Evolutionary conservation across 2,329 filamentous ascomycete species (phyloP).

Genomic region (Aspergillus ruber): DNA sequence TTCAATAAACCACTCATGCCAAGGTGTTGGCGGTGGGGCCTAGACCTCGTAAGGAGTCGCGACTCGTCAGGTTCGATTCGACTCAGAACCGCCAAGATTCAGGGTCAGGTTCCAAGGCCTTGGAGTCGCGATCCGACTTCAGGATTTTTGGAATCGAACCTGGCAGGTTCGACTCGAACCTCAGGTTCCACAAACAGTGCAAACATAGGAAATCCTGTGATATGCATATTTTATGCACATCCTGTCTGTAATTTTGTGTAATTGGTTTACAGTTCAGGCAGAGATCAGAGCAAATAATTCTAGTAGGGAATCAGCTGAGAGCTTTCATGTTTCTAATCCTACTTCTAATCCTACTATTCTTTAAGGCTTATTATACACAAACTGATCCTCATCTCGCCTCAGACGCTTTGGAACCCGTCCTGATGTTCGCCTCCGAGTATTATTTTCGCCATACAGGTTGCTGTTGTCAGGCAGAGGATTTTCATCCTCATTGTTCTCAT

Average conservation of each 20-base stretch:
- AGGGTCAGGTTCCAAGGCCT: neutral
- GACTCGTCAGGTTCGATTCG: too few relatives aligned
- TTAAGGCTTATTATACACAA: neutral
- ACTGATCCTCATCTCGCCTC: neutral
- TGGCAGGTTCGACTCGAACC: neutral
- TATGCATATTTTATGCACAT: too few relatives aligned
- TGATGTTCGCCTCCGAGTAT: too few relatives aligned
- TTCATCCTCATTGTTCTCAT: neutral
- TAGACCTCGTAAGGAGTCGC: neutral
- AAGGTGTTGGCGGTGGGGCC: too few relatives aligned
- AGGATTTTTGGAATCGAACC: slow-evolving; percentile 1
- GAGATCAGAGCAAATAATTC: neutral
- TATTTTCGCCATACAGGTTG: too few relatives aligned
- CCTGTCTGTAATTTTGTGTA: neutral
- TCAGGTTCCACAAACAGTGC: neutral
- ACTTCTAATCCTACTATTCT: neutral
- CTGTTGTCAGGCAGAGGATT: too few relatives aligned
- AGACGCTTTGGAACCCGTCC: too few relatives aligned
- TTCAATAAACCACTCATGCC: too few relatives aligned
- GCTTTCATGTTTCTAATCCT: neutral
- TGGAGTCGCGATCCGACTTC: slow-evolving; percentile 1
- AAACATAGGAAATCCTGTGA: neutral
- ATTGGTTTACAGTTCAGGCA: neutral
- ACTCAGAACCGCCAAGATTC: slow-evolving; percentile 5
- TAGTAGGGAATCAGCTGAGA: neutral